A percentile compares a stretch with the other conserved stretches of the same genome.
Conservation (phyloP, 2,329 filamentous ascomycete species). For the Botryotinia narcissicola region DNA sequence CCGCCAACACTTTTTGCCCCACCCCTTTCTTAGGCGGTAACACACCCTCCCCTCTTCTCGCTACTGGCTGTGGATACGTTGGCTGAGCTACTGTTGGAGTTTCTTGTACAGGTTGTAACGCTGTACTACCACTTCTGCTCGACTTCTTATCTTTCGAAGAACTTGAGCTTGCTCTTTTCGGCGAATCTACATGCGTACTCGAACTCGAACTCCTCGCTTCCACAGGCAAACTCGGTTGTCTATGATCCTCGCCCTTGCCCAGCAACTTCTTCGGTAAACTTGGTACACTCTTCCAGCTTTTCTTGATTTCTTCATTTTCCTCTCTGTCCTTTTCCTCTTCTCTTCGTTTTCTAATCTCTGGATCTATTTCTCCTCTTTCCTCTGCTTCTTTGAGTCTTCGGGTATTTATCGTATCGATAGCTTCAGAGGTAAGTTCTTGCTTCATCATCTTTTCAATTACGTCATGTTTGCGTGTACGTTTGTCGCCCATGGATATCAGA, state of each 20-base stretch:
- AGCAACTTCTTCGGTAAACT: conserved; percentile 30
- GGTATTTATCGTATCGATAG: conserved; percentile 69
- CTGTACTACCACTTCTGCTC: conserved; percentile 12
- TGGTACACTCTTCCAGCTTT: conserved; percentile 32
- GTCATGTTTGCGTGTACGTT: conserved; percentile 77
- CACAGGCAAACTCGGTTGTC: conserved; percentile 31
- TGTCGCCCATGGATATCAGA: conserved; percentile 72
- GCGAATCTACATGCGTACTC: conserved; percentile 15
- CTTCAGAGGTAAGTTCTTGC: conserved; percentile 69
- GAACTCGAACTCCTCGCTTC: conserved; percentile 22
- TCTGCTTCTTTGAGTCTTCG: conserved; percentile 87
- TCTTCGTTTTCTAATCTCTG: conserved; percentile 44
- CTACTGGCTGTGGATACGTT: conserved; percentile 20
- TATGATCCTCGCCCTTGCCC: conserved; percentile 33
- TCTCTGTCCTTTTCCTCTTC: conserved; percentile 48
- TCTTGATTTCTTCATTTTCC: conserved; percentile 34
- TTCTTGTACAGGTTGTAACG: conserved; percentile 25
- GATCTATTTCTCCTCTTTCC: conserved; percentile 29
- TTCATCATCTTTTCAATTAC: conserved; percentile 73
- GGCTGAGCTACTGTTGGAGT: conserved; percentile 18
- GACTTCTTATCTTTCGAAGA: conserved; percentile 19
- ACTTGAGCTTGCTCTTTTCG: conserved; percentile 14
- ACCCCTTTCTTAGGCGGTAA: conserved; percentile 22
- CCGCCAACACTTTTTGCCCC: conserved; percentile 27
- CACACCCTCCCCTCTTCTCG: conserved; percentile 8